These are phyloP conservation scores for Globisporangium yorkense DNA, from an alignment of 352 stramenopile species.

Conservation along the genomic window DNA sequence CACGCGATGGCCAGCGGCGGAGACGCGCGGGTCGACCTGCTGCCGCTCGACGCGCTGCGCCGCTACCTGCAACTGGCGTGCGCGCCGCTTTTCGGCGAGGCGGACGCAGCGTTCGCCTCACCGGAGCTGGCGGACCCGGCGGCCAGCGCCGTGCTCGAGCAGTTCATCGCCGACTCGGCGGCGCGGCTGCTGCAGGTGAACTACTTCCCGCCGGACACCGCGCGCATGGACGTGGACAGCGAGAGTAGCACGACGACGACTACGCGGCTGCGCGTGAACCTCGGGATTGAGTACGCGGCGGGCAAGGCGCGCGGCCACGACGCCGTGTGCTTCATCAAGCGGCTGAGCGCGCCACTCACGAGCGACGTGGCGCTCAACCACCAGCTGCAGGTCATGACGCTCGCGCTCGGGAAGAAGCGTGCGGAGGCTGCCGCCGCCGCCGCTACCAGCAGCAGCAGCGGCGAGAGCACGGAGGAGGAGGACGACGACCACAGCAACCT, in stretches of 20 bases:
- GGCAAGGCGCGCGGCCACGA: slow-evolving; percentile 65
- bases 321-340: slow-evolving; percentile 87
- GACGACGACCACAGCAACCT: slow-evolving; percentile 61
- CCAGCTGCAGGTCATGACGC: slow-evolving; percentile 86
- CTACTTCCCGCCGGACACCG: slow-evolving; percentile 27
- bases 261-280: slow-evolving; percentile 56
- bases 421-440: not conserved
- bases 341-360: slow-evolving; percentile 53
- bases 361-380: slow-evolving; percentile 69
- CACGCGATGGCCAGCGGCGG: slow-evolving; percentile 9
- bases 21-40: slow-evolving; percentile 25
- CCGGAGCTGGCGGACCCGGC: slow-evolving; percentile 29
- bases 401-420: slow-evolving; percentile 56
- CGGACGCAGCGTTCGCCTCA: slow-evolving; percentile 21
- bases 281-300: slow-evolving; percentile 68
- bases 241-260: not conserved
- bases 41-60: slow-evolving; percentile 39
- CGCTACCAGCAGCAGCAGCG: slow-evolving; percentile 24
- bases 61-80: slow-evolving; percentile 63
- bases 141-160: slow-evolving; percentile 42
- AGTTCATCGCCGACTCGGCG: slow-evolving; percentile 61
- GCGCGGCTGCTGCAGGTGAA: slow-evolving; percentile 74
- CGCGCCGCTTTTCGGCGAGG: slow-evolving; percentile 59
- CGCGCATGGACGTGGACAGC: not conserved
- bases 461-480: slow-evolving; percentile 57